phyloP scores from a whole-genome alignment of 106 monocot genomes.

The Hemerocallis citrina region DNA sequence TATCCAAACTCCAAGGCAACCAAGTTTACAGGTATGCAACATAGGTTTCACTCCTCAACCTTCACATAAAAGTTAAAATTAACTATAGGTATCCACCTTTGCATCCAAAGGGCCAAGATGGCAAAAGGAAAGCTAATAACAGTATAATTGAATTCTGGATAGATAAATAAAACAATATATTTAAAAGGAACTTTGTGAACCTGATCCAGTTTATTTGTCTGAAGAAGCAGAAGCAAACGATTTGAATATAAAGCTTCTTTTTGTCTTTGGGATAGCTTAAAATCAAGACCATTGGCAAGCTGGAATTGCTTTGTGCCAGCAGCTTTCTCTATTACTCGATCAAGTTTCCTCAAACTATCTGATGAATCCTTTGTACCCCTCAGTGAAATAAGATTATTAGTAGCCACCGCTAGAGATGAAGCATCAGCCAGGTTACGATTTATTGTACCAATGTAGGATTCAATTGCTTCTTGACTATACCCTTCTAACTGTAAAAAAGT shows the following conservation, averaged over 20 bases:
- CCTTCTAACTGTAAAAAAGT: constrained; percentile 57
- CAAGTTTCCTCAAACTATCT: constrained; percentile 81
- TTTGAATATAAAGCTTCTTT: constrained; percentile 82
- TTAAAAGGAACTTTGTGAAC: constrained; percentile 17
- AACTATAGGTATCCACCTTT: too few relatives aligned
- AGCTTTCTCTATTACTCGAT: constrained; percentile 56
- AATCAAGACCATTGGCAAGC: constrained; percentile 60
- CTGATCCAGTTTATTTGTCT: constrained; percentile 88
- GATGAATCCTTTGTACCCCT: constrained; percentile 83
- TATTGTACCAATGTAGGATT: constrained; percentile 50
- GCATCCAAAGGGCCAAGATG: too few relatives aligned
- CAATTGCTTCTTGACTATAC: constrained; percentile 56
- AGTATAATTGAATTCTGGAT: neutral
- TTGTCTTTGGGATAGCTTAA: constrained; percentile 61
- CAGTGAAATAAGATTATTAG: constrained; percentile 76
- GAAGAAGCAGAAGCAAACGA: constrained; percentile 78
- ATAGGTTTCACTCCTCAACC: too few relatives aligned
- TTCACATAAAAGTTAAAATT: too few relatives aligned
- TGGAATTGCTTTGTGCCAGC: constrained; percentile 34
- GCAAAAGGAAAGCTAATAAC: neutral
- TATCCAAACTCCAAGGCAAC: too few relatives aligned
- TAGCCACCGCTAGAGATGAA: constrained; percentile 80
- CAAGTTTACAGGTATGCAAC: too few relatives aligned
- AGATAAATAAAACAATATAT: neutral
- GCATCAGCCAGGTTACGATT: constrained; percentile 67